Base-by-base conservation (phyloP, 768 basidiomycete species). In the Lactifluus echinatus region DNA sequence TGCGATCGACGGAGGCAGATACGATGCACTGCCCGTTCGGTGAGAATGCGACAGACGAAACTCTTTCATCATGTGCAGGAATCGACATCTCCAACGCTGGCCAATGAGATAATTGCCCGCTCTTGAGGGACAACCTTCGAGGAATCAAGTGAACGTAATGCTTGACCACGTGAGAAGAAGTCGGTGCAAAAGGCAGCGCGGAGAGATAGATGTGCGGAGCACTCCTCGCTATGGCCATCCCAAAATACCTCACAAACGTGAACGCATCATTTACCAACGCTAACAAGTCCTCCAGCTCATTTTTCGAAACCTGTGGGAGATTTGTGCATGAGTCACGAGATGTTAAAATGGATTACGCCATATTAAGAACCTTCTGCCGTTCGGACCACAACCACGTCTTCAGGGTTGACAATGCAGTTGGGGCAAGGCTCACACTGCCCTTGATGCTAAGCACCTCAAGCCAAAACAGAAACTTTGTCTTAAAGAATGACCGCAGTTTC, bases 1-100 rank as follows among this genome's bases (percentile, higher is more conserved):
- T 31, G 5, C 31, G 31, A 31, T 31, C 31, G 4, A 5, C 5
- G 5, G 31, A 31, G 2, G 28, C 60, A 33, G 36, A 61, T 19
- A 29, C 60, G 51, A 51, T 51, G 17, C 33, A 24, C 15, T 34
- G 28, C 14, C 61, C 61, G 23, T 63, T 39, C 12, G 31, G 42
- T 17, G 63, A 61, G 52, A 49, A 11, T 2, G 60, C 60, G 7
- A 57, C 17, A 15, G 28, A 46, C 5, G 0, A 0, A 12, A 19
- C 50, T 1, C 4, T 2, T 7, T 4, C 8, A 6, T 17, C 28
- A 19, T 8, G n/a, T 8, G n/a, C 14, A 17, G 26, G 15, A 43
- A 40, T 43, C 21, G n/a, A 15, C 24, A 39, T 19, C 36, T 40
- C 36, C 2, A 17, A 39, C 11, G 40, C 3, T 19, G 37, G 51